Base-by-base conservation (phyloP, 2,329 filamentous ascomycete genomes). In the Fusarium chlamydosporum region DNA sequence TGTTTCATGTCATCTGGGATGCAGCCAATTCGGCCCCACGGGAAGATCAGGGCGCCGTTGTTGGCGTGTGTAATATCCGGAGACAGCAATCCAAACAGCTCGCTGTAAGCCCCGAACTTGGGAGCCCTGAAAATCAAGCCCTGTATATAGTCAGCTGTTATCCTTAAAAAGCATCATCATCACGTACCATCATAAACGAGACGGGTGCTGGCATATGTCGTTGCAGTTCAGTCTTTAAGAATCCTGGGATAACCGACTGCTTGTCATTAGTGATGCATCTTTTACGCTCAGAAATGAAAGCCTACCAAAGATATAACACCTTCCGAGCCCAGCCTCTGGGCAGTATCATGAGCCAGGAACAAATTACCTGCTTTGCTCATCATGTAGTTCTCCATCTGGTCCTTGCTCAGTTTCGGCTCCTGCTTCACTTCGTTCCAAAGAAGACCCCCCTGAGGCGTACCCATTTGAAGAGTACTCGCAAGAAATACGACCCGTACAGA, bases 311-410 rank as follows among this genome's bases (percentile, higher is more conserved):
- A 67, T 11, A 69, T 43, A n/a, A 71, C 45, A 4, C 68, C 69
- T 10, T 58, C 46, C n/a, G 41, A 10, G 9, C 61, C 61, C 12
- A 71, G 31, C 26, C 62, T 55, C 20, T 11, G 33, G 13, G 68
- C 41, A n/a, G 62, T 58, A 23, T 69, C 69, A 2, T 64, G 56
- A 5, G 61, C 54, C 4, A 72, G n/a, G 33, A 72, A 45, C 4
- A 63, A 42, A 12, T 72, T 72, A 6, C 57, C 68, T 3, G 55
- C 60, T 31, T 72, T 72, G 27, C 56, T 68, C 66, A 71, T 71
- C 62, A 70, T 70, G 46, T 70, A 71, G n/a, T 71, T 71, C 35
- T 68, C 59, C 57, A 70, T 65, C 42, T 65, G 65, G 29, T 61
- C 58, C 46, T 67, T 68, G 15, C 40, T 52, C 5, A 65, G 27